phyloP scores from a whole-genome alignment of 352 stramenopile genomes.

The Pythium rhizo-oryzae region DNA sequence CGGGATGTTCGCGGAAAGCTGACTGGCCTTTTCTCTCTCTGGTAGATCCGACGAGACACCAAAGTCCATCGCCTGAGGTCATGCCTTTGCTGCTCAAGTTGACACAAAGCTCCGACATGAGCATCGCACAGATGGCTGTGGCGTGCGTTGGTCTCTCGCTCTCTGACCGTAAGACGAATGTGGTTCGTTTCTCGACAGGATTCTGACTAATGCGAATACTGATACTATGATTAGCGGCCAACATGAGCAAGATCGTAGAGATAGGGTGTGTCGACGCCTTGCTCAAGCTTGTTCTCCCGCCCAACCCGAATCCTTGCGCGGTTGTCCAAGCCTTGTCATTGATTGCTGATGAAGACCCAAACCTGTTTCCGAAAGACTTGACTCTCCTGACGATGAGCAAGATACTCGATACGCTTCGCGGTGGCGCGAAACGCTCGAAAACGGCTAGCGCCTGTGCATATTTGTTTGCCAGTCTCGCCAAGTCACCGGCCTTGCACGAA shows the following conservation, averaged over 20 bases:
- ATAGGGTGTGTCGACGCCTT: slow-evolving; percentile 62
- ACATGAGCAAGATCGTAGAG: slow-evolving; percentile 51
- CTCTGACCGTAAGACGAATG: slow-evolving; percentile 45
- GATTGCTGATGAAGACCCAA: slow-evolving; percentile 58
- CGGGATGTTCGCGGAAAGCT: background rate
- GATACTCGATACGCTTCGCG: slow-evolving; percentile 68
- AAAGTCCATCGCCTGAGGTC: slow-evolving; percentile 41
- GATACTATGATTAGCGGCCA: slow-evolving; percentile 41
- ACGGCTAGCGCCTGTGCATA: slow-evolving; percentile 57
- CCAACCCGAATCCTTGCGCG: slow-evolving; percentile 48
- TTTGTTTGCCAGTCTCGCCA: slow-evolving; percentile 57
- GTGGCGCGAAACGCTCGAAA: slow-evolving; percentile 61
- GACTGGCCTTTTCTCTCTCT: background rate
- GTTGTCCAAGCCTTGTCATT: slow-evolving; percentile 56
- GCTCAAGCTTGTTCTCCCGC: slow-evolving; percentile 47
- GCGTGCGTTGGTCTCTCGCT: slow-evolving; percentile 59
- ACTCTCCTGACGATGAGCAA: slow-evolving; percentile 34
- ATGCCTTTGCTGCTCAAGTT: slow-evolving; percentile 48
- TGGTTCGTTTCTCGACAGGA: background rate
- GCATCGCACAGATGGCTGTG: slow-evolving; percentile 52
- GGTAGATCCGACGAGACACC: slow-evolving; percentile 25
- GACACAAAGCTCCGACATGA: slow-evolving; percentile 36
- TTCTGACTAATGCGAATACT: background rate
- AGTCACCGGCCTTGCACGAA: slow-evolving; percentile 49
- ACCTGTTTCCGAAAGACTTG: slow-evolving; percentile 55